Evolutionary conservation across 305 asterid genomes (phyloP), one percentile per base, ranked within the genome.

Genomic region (Fraxinus baroniana): DNA sequence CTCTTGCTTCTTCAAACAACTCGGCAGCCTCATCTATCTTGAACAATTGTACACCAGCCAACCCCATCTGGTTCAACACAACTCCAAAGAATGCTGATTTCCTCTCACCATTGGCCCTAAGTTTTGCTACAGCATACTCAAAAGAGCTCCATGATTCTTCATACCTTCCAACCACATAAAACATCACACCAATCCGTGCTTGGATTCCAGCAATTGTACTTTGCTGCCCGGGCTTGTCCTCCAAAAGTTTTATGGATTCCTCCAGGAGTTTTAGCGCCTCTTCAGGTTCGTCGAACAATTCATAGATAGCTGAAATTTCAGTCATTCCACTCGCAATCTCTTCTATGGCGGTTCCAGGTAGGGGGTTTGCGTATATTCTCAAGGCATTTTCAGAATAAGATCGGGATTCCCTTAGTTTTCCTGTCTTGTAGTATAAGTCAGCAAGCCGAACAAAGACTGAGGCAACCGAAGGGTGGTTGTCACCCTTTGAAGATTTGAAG

Each of bases 161-260:
- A 85, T 92, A 93, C 80, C 92, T 89, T 32, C 95, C 96, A 46
- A 94, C 90, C 97, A 94, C 86, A 84, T 96, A 96, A 78, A 87
- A 92, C 98, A 96, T 94, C 79, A 96, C 98, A 32, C 99, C 99
- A 88, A 92, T 91, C 52, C 98, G 90, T 22, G 99, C 98, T 88
- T 93, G 98, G 36, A 96, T 94, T 72, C 99, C 99, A 85, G 99
- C 97, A 81, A 96, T 88, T 2, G 97, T 94, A 82, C 94, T 92
- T 70, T 94, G 99, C 91, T 94, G 99, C 75, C 99, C 99, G 0
- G 99, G 98, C 88, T 91, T 93, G 86, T 93, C 98, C 89, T 92
- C 98, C 89, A 94, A 80, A 24, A 93, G 89, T 82, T 94, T 93
- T 95, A 96, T 87, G 46, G 98, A 92, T 90, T 94, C 94, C 66